phyloP scores from a whole-genome alignment of 225 moss, liverwort and hornwort genomes.

The Antitrichia curtipendula region DNA sequence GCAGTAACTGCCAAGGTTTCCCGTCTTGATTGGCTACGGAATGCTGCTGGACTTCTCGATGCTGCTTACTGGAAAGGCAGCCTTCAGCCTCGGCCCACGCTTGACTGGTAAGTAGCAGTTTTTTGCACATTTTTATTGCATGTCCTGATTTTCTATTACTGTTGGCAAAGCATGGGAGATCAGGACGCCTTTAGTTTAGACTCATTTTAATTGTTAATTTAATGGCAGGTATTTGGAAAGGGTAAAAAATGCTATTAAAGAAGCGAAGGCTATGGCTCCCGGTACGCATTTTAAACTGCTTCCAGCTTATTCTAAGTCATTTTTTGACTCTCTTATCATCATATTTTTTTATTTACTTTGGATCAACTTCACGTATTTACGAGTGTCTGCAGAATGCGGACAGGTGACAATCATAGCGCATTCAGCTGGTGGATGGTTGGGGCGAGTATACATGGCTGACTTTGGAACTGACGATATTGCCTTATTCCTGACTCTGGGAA shows the following conservation, averaged over 20 bases:
- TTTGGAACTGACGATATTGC: constrained; percentile 75
- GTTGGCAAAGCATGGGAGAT: neutral
- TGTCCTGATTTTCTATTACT: neutral
- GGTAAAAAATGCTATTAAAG: constrained; percentile 42
- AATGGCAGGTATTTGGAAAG: constrained; percentile 74
- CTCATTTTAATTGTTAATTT: neutral
- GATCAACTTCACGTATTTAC: neutral
- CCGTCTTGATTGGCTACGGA: constrained; percentile 88
- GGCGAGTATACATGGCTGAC: constrained; percentile 87
- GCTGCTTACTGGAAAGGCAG: constrained; percentile 85
- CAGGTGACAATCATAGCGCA: constrained; percentile 86
- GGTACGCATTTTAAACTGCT: constrained; percentile 18
- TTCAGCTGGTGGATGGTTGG: constrained; percentile 99
- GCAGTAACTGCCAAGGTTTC: constrained; percentile 70
- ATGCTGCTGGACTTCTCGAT: constrained; percentile 85
- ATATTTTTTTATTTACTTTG: neutral
- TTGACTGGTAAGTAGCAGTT: constrained; percentile 57
- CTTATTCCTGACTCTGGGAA: constrained; percentile 75
- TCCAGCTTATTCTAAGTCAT: neutral
- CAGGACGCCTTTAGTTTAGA: neutral
- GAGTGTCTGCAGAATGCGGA: constrained; percentile 16
- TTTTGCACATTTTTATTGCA: neutral
- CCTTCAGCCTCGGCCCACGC: constrained; percentile 78
- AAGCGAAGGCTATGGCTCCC: constrained; percentile 44
- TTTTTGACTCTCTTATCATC: neutral